Evolutionary conservation across 2,329 filamentous ascomycete genomes (phyloP), one percentile per base, ranked within the genome.

Genomic region (Botrytis cinerea): DNA sequence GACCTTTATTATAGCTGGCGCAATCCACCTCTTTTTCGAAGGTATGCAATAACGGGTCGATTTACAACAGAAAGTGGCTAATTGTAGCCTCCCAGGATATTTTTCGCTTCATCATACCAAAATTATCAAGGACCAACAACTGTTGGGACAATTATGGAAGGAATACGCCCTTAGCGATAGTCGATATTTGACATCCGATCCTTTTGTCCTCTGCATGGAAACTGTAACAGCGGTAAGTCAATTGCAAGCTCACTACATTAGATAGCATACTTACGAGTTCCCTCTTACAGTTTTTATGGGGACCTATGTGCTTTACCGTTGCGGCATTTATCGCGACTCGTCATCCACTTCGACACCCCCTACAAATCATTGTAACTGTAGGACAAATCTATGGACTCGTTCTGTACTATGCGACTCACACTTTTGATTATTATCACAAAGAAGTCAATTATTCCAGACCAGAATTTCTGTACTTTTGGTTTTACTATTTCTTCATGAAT

Each of bases 401-500:
- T 5, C 83, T 91, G 54, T 91, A 91, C 82, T 91, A 89, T 80
- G 83, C 86, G 1, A 91, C 89, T 25, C 88, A 86, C 80, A 83
- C 85, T 76, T 83, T 84, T 72, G 87, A 89, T 75, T 80, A 83
- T 74, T 83, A 82, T 62, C 82, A 85, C 75, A 83, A 81, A 38
- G 86, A 85, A 4, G 79, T 85, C 22, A 83, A 83, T 35, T 87
- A 89, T 78, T 88, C 85, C 75, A 84, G 89, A 63, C 89, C 89
- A 8, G 89, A 91, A 80, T 82, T 84, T 46, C 77, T 88, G 38
- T 91, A 91, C 78, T 90, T 87, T 78, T 91, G 88, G 89, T 82
- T 87, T 35, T 91, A 91, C 77, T 91, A 89, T 75, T 84, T 88
- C 40, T 87, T 87, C 14, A 86, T 90, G 79, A 91, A 91, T 78